A percentile compares a stretch with the other conserved stretches of the same genome.
Conservation (phyloP, 2,329 filamentous ascomycete species). For the Curvularia lunata region DNA sequence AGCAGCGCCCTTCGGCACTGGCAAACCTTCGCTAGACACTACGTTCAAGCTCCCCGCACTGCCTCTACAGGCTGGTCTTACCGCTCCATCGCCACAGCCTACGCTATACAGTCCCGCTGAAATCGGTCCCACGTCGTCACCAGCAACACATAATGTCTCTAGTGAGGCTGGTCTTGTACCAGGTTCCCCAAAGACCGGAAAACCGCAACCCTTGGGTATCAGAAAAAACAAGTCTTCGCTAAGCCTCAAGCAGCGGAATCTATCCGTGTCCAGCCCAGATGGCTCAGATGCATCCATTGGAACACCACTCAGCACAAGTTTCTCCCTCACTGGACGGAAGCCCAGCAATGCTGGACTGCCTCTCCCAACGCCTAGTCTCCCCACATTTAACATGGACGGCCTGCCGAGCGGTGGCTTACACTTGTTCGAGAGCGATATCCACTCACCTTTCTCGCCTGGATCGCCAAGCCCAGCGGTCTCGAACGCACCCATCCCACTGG, state of each 20-base stretch:
- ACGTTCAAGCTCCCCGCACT: constrained; percentile 43
- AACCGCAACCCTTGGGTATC: constrained; percentile 42
- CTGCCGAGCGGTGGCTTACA: constrained; percentile 72
- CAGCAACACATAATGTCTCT: constrained; percentile 51
- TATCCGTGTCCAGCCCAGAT: constrained; percentile 68
- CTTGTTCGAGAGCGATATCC: constrained; percentile 84
- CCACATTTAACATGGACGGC: constrained; percentile 65
- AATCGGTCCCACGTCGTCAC: constrained; percentile 50
- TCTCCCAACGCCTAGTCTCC: constrained; percentile 70
- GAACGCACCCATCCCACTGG: constrained; percentile 77
- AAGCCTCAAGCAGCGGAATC: constrained; percentile 76
- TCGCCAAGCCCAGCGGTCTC: constrained; percentile 67
- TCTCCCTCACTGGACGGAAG: constrained; percentile 58
- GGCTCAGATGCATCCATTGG: constrained; percentile 71
- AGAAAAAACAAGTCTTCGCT: constrained; percentile 60
- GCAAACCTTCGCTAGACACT: constrained; percentile 36
- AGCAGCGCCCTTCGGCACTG: constrained; percentile 37
- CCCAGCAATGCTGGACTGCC: constrained; percentile 66
- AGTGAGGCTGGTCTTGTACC: constrained; percentile 51
- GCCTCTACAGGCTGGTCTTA: constrained; percentile 36
- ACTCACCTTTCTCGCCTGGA: constrained; percentile 68
- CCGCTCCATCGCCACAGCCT: constrained; percentile 41
- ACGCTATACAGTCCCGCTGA: constrained; percentile 51
- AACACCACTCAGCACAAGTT: constrained; percentile 75
- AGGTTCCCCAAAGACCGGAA: constrained; percentile 45